Evolutionary conservation across 1,139 yeast species (phyloP), one percentile per base, ranked within the genome.

Genomic region (Kodamaea arcana): DNA sequence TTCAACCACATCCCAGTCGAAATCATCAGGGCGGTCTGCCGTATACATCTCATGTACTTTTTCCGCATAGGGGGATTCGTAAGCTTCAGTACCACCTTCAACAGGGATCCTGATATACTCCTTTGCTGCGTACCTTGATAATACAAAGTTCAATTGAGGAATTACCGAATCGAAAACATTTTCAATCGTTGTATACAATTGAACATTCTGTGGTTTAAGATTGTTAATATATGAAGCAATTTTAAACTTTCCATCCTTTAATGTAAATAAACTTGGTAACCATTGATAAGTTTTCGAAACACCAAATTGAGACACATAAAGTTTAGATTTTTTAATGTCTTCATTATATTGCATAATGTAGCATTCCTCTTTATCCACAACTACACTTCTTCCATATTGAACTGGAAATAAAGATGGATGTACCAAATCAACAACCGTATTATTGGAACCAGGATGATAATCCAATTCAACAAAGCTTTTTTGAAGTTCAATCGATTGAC

Each of bases 401-500:
- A 67, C 44, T 0, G 69, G 69, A 37, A 56, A 67, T 32, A 68
- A 49, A 13, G 72, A 66, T 7, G 74, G 74, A 42, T 69, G 72
- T 4, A 68, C 69, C 24, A 68, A 50, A 44, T 68, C 72, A 20
- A 65, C 46, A 2, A 69, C 72, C 34, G 56, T 56, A 12, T 62
- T 47, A 29, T 58, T 42, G 1, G 68, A 54, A 4, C 58, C 56
- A 3, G 70, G 72, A 40, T 65, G 73, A 47, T 60, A 65, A 42
- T 68, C 72, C 21, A 47, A 37, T 13, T 46, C 41, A 2, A 43
- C 43, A 31, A 48, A 47, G 24, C 43, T 43, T 1, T 29, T 34
- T 4, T 34, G 43, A 33, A 58, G 48, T 13, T 39, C 37, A 2
- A 23, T 30, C 7, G 45, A 41, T 13, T 45, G 44, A 2, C 30